These are phyloP conservation scores for Deinandra increscens DNA, from an alignment of 129 eudicot genomes.

Conservation along the genomic window DNA sequence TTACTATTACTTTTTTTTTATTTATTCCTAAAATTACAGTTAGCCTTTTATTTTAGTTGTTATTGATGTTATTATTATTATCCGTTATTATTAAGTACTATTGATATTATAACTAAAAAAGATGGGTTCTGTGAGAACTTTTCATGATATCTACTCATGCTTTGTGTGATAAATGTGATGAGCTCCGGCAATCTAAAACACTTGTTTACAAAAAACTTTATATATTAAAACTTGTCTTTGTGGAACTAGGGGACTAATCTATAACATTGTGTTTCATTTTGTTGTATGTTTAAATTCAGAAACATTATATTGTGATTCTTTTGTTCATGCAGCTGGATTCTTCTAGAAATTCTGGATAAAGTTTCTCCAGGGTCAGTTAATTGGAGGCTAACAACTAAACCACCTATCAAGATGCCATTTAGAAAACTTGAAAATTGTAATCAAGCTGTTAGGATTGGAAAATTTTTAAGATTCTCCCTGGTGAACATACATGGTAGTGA, in stretches of 20 bases:
- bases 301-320: constrained; percentile 31
- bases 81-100: no score
- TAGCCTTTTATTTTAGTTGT: no score
- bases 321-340: constrained; percentile 75
- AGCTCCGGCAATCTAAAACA: no score
- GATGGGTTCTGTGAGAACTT: no score
- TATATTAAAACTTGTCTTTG: not conserved
- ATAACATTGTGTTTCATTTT: constrained; percentile 4
- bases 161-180: no score
- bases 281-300: constrained; percentile 18
- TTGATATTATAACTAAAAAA: no score
- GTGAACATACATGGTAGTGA: constrained; percentile 92
- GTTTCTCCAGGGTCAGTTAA: constrained; percentile 85
- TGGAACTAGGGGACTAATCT: constrained; percentile 12
- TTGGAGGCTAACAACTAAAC: constrained; percentile 90
- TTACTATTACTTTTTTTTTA: no score
- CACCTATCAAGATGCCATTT: constrained; percentile 98
- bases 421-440: constrained; percentile 95
- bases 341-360: constrained; percentile 86
- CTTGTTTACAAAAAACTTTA: no score
- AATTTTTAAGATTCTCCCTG: constrained; percentile 72
- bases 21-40: no score
- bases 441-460: constrained; percentile 87
- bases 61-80: no score
- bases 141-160: no score